Conservation (phyloP, 2,329 filamentous ascomycete species). For the Sporothrix brasiliensis region DNA sequence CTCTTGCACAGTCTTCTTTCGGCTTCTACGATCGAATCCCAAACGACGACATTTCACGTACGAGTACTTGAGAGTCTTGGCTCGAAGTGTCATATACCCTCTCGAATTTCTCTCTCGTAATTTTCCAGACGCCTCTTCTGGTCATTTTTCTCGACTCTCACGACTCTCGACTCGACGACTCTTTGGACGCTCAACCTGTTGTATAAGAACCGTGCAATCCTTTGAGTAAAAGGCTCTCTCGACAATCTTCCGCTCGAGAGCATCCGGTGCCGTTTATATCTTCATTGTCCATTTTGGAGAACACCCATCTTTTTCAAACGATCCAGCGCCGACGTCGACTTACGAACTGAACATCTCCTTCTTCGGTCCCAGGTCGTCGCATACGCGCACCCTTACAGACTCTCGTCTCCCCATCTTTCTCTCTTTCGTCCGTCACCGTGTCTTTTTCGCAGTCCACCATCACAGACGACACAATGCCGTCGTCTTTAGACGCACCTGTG, state of each 20-base stretch:
- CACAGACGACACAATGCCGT: constrained; percentile 67
- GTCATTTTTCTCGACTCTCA: background rate
- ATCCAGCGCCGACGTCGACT: constrained; percentile 11
- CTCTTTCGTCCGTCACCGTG: background rate
- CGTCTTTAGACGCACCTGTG: constrained; percentile 79
- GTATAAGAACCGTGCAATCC: background rate
- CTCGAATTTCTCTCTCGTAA: background rate
- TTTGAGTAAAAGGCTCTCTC: background rate
- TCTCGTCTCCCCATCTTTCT: background rate
- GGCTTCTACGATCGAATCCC: background rate
- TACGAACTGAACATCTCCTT: constrained; percentile 2
- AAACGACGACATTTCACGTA: background rate
- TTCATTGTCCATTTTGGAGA: background rate
- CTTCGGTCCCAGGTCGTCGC: constrained; percentile 4
- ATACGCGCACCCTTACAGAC: constrained; percentile 18
- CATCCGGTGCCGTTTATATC: constrained; percentile 12
- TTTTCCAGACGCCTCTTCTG: background rate
- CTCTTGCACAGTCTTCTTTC: background rate
- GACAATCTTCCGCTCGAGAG: background rate
- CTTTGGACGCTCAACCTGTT: background rate
- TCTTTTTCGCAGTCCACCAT: background rate
- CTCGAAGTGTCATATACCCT: background rate
- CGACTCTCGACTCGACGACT: constrained; percentile 14
- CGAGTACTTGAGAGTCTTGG: background rate
- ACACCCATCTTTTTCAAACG: background rate